These are phyloP conservation scores for Aurantiochytrium sp. DNA, from an alignment of 108 stramenopile genomes.

Conservation along the genomic window DNA sequence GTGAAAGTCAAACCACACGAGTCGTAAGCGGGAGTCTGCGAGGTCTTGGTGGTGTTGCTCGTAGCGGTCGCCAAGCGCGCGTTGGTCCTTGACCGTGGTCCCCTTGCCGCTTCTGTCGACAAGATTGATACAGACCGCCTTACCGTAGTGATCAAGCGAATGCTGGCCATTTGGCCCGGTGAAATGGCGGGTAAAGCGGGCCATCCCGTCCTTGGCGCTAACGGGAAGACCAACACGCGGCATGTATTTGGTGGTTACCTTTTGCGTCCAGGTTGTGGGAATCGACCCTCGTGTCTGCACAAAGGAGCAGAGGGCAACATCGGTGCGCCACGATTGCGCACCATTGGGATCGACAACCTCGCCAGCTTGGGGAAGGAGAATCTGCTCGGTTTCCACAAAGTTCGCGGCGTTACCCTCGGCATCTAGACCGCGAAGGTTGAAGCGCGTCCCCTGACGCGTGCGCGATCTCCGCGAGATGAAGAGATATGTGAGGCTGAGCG, in stretches of 20 bases:
- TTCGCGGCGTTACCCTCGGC: conserved; percentile 79
- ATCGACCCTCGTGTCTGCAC: conserved; percentile 88
- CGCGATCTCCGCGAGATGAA: conserved; percentile 76
- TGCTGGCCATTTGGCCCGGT: conserved; percentile 38
- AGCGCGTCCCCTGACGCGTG: conserved; percentile 83
- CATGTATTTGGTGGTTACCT: conserved; percentile 75
- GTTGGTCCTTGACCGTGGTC: conserved; percentile 56
- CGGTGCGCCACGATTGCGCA: background rate
- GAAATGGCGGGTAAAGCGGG: conserved; percentile 65
- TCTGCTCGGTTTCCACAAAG: conserved; percentile 91
- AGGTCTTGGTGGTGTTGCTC: conserved; percentile 22
- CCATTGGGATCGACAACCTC: background rate
- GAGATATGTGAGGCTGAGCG: conserved; percentile 54
- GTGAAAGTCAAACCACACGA: conserved; percentile 96
- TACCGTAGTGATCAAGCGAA: conserved; percentile 28
- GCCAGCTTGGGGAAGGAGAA: conserved; percentile 33
- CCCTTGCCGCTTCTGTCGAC: conserved; percentile 70
- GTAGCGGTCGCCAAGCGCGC: conserved; percentile 62
- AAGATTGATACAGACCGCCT: conserved; percentile 70
- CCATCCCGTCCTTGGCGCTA: conserved; percentile 62
- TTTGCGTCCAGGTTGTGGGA: conserved; percentile 84
- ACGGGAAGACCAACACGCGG: conserved; percentile 73
- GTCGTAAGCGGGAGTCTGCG: conserved; percentile 33
- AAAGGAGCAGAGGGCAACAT: conserved; percentile 22
- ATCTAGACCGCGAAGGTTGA: conserved; percentile 82